A percentile compares a stretch with the other conserved stretches of the same genome.
Conservation (phyloP, 2,329 filamentous ascomycete genomes). For the Fusarium sp. region DNA sequence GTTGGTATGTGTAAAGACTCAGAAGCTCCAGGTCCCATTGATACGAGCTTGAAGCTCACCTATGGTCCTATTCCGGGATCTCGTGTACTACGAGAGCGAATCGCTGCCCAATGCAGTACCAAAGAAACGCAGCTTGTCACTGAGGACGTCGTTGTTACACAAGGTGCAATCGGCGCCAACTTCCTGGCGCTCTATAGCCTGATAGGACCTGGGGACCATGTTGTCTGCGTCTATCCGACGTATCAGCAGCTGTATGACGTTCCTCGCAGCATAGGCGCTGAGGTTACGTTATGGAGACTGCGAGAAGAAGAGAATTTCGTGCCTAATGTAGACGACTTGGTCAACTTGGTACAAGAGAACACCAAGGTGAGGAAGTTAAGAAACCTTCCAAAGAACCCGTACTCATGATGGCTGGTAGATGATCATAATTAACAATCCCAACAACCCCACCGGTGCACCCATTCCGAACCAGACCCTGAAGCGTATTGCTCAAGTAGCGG, state of each 20-base stretch:
- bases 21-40: constrained; percentile 58
- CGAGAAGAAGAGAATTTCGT: constrained; percentile 75
- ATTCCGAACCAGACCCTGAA: constrained; percentile 74
- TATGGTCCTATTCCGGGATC: constrained; percentile 84
- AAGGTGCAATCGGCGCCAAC: constrained; percentile 89
- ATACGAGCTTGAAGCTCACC: constrained; percentile 71
- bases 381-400: neutral
- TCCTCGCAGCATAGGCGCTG: constrained; percentile 80
- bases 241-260: constrained; percentile 89
- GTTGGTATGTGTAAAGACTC: constrained; percentile 71
- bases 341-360: constrained; percentile 74
- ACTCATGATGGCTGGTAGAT: constrained; percentile 51
- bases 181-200: constrained; percentile 83
- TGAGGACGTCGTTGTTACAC: constrained; percentile 81
- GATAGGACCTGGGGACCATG: constrained; percentile 82
- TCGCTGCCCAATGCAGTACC: constrained; percentile 76
- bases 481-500: constrained; percentile 75
- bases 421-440: constrained; percentile 77
- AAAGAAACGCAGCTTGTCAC: constrained; percentile 62
- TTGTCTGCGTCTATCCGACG: constrained; percentile 88
- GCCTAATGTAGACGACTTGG: constrained; percentile 77
- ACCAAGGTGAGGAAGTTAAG: constrained; percentile 72
- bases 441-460: constrained; percentile 84
- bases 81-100: constrained; percentile 71
- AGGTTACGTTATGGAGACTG: constrained; percentile 83